Evolutionary conservation across 495 filamentous ascomycete species (phyloP).

Genomic region (Xylaria venustula): DNA sequence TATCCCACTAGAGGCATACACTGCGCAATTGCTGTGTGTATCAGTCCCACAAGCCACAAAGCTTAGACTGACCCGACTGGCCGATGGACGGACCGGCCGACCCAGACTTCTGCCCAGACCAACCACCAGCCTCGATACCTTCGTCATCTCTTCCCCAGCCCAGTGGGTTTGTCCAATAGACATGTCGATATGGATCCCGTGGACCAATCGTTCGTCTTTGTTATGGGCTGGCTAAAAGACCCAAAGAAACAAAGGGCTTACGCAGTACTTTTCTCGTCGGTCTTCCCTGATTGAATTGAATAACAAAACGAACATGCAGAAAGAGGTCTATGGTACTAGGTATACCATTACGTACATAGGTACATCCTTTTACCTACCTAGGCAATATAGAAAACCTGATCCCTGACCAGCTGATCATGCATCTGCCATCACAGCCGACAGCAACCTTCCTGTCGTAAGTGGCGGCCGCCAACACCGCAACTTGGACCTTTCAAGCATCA

Average conservation of each 20-base stretch:
- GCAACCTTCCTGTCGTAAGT: neutral
- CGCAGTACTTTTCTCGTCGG: neutral
- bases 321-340: too few relatives aligned
- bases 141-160: too few relatives aligned
- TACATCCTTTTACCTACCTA: neutral
- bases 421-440: neutral
- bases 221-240: neutral
- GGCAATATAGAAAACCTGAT: neutral
- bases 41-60: slow-evolving; percentile 4
- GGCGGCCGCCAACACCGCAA: neutral
- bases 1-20: too few relatives aligned
- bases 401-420: neutral
- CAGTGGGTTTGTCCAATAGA: neutral
- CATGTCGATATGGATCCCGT: neutral
- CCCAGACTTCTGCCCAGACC: neutral
- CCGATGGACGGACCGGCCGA: neutral
- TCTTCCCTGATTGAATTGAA: neutral
- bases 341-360: too few relatives aligned
- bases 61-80: slow-evolving; percentile 4
- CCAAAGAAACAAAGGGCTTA: too few relatives aligned
- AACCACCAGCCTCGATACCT: neutral
- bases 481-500: too few relatives aligned
- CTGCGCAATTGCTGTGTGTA: too few relatives aligned
- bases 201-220: slow-evolving; percentile 1
- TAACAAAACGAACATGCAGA: too few relatives aligned